Evolutionary conservation across 2,329 filamentous ascomycete species (phyloP), one percentile per base, ranked within the genome.

Genomic region (Clonostachys sp.): DNA sequence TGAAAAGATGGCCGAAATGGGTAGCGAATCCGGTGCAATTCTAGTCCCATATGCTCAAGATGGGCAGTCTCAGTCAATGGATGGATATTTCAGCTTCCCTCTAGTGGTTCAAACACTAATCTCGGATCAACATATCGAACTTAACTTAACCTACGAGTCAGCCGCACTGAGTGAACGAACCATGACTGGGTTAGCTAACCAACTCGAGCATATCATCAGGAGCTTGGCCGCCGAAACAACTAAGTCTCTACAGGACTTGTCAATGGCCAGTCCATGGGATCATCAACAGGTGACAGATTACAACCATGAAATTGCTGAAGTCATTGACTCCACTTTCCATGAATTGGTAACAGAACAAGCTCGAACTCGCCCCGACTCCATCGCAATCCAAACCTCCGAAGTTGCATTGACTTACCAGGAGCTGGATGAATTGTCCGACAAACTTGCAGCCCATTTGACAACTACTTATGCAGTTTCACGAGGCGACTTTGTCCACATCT

Each of bases 361-460:
- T 16, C n/a, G 20, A 13, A 5, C 4, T 13, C 20, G 30, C 8
- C 42, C 42, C 12, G 24, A 45, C n/a, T 36, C 35, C 5, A 12
- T 16, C 10, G 47, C 47, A 6, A n/a, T 48, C 4, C 55, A 66
- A 41, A 69, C 70, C 2, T 73, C 68, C 67, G 71, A 74, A 48
- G 70, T 69, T 16, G 51, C 56, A 42, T 63, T 71, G 45, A 70
- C 68, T 8, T 73, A 72, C 48, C 47, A 57, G 41, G 61, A 73
- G 20, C 56, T 72, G 3, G 66, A 72, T 41, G 48, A 52, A 1
- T 55, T 63, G 14, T 71, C 71, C 1, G 65, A 63, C 36, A 49
- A 57, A 1, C 58, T 73, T n/a, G 70, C 70, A 6, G 53, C 53
- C 14, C 55, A 64, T 48, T 58, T 74, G 1, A 46, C 56, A 17